Conservation (phyloP, 2,329 filamentous ascomycete genomes). For the Sporothrix pallida region DNA sequence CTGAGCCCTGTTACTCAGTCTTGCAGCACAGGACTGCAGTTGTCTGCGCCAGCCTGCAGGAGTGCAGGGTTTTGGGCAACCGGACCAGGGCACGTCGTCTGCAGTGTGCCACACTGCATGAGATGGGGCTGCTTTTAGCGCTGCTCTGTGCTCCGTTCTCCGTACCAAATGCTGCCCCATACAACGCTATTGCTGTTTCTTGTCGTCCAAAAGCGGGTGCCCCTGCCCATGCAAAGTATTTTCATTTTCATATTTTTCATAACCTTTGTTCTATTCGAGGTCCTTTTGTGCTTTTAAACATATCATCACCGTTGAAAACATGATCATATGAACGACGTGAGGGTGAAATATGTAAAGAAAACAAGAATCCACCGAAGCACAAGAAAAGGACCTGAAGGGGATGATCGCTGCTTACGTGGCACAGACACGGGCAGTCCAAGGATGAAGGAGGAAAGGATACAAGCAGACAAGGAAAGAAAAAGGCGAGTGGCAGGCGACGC, state of each 20-base stretch:
- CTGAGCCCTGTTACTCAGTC: not conserved
- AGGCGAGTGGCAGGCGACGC: constrained; percentile 8
- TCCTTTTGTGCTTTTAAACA: not conserved
- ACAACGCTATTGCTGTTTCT: not conserved
- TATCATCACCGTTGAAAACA: not conserved
- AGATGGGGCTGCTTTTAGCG: constrained; percentile 24
- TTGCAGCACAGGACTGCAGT: not conserved
- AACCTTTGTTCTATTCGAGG: not conserved
- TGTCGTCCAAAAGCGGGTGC: not conserved
- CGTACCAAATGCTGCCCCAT: constrained; percentile 13
- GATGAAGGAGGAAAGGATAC: constrained; percentile 12
- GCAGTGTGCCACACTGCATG: constrained; percentile 26
- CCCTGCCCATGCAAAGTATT: constrained; percentile 2
- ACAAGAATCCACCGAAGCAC: not conserved
- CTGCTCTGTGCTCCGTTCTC: constrained; percentile 20
- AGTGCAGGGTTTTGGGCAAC: constrained; percentile 10
- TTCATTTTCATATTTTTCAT: not conserved
- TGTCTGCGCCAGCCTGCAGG: not conserved
- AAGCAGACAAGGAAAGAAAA: not conserved
- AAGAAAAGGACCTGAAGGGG: not conserved
- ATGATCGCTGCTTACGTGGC: not conserved
- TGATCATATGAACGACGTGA: not conserved
- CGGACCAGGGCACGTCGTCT: constrained; percentile 17
- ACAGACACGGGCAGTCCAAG: constrained; percentile 9
- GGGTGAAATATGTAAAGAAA: not conserved